Evolutionary conservation across 352 stramenopile species (phyloP).

Genomic region (Phytophthora lateralis): DNA sequence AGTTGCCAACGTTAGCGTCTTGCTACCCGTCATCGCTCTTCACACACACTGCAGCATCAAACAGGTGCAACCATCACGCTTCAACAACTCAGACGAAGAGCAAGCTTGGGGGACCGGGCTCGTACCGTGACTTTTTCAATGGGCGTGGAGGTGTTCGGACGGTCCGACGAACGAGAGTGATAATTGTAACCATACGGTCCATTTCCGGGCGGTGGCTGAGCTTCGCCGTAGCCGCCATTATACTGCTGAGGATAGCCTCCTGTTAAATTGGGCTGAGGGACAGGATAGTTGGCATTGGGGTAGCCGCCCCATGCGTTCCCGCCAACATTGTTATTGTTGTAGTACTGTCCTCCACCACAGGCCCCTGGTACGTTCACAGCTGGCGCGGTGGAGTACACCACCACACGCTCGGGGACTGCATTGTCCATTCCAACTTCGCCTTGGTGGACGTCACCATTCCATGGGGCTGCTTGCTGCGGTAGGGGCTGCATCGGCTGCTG

Average conservation of each 20-base stretch:
- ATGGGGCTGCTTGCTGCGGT: constrained; percentile 22
- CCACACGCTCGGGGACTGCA: constrained; percentile 36
- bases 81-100: neutral
- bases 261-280: constrained; percentile 15
- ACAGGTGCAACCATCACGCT: constrained; percentile 3
- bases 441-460: constrained; percentile 19
- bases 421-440: constrained; percentile 25
- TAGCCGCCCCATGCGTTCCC: constrained; percentile 32
- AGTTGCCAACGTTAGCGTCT: neutral
- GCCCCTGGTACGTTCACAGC: neutral
- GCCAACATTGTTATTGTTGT: constrained; percentile 24
- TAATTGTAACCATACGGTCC: constrained; percentile 30
- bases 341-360: constrained; percentile 31
- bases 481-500: constrained; percentile 31
- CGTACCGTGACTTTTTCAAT: constrained; percentile 37
- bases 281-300: constrained; percentile 9
- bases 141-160: constrained; percentile 24
- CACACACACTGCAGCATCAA: constrained; percentile 4
- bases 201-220: constrained; percentile 16
- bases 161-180: constrained; percentile 24
- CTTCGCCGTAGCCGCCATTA: constrained; percentile 17
- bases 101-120: neutral
- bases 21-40: neutral
- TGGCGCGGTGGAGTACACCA: constrained; percentile 40
- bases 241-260: constrained; percentile 31